Evolutionary conservation across 2,329 filamentous ascomycete species (phyloP).

Genomic region (Colletotrichum karsti): DNA sequence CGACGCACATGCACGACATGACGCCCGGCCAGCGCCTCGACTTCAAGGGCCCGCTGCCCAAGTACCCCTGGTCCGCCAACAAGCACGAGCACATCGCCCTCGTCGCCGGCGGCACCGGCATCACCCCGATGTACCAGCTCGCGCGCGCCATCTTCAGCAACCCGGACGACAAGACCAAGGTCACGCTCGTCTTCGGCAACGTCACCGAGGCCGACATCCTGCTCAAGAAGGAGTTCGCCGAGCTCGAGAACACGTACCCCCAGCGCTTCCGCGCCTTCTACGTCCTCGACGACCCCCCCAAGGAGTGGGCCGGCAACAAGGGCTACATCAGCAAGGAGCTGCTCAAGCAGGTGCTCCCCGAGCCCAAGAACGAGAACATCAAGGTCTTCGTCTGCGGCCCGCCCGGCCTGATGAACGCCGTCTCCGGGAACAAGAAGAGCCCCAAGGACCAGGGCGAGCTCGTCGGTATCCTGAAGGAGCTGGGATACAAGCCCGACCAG

Average conservation of each 20-base stretch:
- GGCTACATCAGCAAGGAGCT: constrained; percentile 91
- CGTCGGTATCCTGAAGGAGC: constrained; percentile 79
- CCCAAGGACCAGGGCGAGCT: constrained; percentile 96
- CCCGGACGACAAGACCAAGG: constrained; percentile 96
- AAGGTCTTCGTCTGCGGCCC: constrained; percentile 98
- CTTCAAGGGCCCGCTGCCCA: constrained; percentile 95
- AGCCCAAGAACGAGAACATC: constrained; percentile 90
- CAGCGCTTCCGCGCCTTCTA: constrained; percentile 97
- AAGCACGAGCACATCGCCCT: constrained; percentile 91
- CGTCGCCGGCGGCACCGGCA: constrained; percentile 94
- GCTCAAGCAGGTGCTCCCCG: constrained; percentile 92
- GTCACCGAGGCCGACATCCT: constrained; percentile 90
- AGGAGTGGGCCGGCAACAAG: constrained; percentile 79
- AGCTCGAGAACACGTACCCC: constrained; percentile 94
- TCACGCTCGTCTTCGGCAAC: constrained; percentile 95
- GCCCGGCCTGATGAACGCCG: constrained; percentile 90
- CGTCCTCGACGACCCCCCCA: constrained; percentile 84
- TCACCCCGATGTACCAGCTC: constrained; percentile 98
- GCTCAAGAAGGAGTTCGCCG: constrained; percentile 82
- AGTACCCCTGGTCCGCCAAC: constrained; percentile 90
- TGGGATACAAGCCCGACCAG: constrained; percentile 77
- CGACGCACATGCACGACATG: constrained; percentile 85
- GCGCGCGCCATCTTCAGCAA: constrained; percentile 93
- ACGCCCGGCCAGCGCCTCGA: constrained; percentile 82
- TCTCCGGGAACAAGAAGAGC: constrained; percentile 89